A percentile compares a stretch with the other conserved stretches of the same genome.
Conservation (phyloP, 2,329 filamentous ascomycete genomes). For the Exophiala bonariae region DNA sequence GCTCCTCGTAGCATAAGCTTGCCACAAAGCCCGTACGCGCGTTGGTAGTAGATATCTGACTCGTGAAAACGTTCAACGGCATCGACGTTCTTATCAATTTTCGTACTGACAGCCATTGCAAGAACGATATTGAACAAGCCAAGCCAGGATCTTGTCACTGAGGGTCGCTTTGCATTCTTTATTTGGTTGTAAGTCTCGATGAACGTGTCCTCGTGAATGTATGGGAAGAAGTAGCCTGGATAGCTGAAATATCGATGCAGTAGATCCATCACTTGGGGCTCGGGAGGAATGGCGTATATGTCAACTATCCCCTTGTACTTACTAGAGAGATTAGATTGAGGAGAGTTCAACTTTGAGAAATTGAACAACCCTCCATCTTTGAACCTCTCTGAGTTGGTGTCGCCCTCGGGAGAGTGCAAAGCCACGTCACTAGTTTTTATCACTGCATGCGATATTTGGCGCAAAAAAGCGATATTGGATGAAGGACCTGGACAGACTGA, state of each 20-base stretch:
- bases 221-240: slow-evolving; percentile 30
- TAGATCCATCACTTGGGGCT: slow-evolving; percentile 36
- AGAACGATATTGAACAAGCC: slow-evolving; percentile 53
- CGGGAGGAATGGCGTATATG: slow-evolving; percentile 35
- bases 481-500: slow-evolving; percentile 34
- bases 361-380: slow-evolving; percentile 1
- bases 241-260: slow-evolving; percentile 25
- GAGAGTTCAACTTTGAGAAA: too few relatives aligned
- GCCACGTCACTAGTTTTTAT: slow-evolving; percentile 9
- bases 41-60: slow-evolving; percentile 48
- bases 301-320: slow-evolving; percentile 6
- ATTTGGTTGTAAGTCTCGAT: slow-evolving; percentile 36
- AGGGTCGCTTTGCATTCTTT: slow-evolving; percentile 32
- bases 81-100: slow-evolving; percentile 30
- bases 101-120: slow-evolving; percentile 46
- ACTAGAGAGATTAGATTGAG: too few relatives aligned
- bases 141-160: slow-evolving; percentile 50
- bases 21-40: slow-evolving; percentile 47
- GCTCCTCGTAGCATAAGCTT: slow-evolving; percentile 42
- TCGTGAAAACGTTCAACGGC: slow-evolving; percentile 38
- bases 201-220: slow-evolving; percentile 40
- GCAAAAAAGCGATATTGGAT: slow-evolving; percentile 44
- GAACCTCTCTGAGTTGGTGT: slow-evolving; percentile 12
- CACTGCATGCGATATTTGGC: slow-evolving; percentile 37
- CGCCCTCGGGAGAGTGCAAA: not conserved